Conservation (phyloP, 2,329 filamentous ascomycete genomes). For the Aspergillus hortae region DNA sequence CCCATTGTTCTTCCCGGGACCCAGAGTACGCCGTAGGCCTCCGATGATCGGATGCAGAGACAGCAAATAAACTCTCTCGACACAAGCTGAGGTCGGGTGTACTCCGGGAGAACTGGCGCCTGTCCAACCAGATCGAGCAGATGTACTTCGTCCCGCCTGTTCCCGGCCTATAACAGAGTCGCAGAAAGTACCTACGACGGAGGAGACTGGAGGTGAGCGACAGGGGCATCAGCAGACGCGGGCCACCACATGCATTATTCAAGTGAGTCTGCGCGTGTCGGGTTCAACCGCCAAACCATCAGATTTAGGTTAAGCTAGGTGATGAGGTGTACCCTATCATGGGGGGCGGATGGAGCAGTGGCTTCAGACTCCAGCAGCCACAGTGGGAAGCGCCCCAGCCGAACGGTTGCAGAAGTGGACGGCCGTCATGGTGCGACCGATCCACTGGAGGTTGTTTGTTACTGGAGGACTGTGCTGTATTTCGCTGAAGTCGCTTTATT, state of each 20-base stretch:
- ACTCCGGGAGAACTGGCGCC: no score
- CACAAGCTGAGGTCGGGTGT: background rate
- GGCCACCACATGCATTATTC: background rate
- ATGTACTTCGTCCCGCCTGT: background rate
- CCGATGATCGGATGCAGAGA: slow-evolving; percentile 1
- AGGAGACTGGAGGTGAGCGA: slow-evolving; percentile 4
- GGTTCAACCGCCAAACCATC: slow-evolving; percentile 4
- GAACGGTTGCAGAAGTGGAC: slow-evolving; percentile 15
- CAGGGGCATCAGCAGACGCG: slow-evolving; percentile 1
- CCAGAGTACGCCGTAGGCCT: background rate
- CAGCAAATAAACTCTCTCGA: background rate
- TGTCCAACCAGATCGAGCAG: background rate
- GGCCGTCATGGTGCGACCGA: slow-evolving; percentile 2
- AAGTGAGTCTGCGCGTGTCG: background rate
- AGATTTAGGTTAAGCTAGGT: slow-evolving; percentile 13
- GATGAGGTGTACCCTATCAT: slow-evolving; percentile 18
- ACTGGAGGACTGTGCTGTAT: no score
- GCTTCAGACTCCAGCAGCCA: slow-evolving; percentile 1
- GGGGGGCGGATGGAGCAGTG: slow-evolving; percentile 1
- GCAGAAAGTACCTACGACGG: no score
- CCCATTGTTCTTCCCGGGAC: background rate
- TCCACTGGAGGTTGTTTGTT: background rate
- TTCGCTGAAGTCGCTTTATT: background rate
- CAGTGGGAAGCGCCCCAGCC: slow-evolving; percentile 8
- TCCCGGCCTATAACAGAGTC: no score